These are phyloP conservation scores for Fomes fomentarius DNA, from an alignment of 1,284 basidiomycete genomes.

Conservation along the genomic window DNA sequence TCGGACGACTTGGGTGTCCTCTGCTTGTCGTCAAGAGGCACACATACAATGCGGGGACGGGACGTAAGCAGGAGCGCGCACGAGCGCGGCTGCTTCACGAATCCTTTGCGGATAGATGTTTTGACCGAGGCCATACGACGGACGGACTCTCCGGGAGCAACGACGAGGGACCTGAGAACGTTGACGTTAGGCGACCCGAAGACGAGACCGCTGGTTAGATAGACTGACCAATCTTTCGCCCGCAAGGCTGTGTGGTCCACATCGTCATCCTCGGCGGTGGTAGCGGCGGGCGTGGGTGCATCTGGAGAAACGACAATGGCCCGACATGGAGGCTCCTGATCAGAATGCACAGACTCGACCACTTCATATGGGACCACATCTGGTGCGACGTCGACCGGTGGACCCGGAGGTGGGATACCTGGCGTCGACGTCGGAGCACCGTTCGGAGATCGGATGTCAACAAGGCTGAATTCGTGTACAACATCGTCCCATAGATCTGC, in stretches of 20 bases:
- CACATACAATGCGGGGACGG: conserved; percentile 16
- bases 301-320: no score
- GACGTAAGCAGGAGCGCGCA: conserved; percentile 19
- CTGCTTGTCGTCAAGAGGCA: conserved; percentile 9
- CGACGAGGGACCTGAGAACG: conserved; percentile 11
- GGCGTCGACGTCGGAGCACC: conserved; percentile 4
- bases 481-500: conserved; percentile 21
- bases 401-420: not conserved
- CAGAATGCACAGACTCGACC: not conserved
- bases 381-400: conserved; percentile 12
- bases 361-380: conserved; percentile 5
- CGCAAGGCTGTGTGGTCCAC: conserved; percentile 5
- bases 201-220: no score
- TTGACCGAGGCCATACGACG: conserved; percentile 2
- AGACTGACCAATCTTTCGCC: conserved; percentile 16
- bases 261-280: not conserved
- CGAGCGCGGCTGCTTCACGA: conserved; percentile 14
- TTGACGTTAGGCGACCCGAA: not conserved
- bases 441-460: conserved; percentile 13
- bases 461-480: conserved; percentile 22
- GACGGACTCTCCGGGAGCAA: conserved; percentile 12
- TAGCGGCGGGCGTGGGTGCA: not conserved
- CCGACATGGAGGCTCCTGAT: no score
- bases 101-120: conserved; percentile 14
- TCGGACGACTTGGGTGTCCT: conserved; percentile 5